Base-by-base conservation (phyloP, 2,329 filamentous ascomycete genomes). In the Lojkania enalia region DNA sequence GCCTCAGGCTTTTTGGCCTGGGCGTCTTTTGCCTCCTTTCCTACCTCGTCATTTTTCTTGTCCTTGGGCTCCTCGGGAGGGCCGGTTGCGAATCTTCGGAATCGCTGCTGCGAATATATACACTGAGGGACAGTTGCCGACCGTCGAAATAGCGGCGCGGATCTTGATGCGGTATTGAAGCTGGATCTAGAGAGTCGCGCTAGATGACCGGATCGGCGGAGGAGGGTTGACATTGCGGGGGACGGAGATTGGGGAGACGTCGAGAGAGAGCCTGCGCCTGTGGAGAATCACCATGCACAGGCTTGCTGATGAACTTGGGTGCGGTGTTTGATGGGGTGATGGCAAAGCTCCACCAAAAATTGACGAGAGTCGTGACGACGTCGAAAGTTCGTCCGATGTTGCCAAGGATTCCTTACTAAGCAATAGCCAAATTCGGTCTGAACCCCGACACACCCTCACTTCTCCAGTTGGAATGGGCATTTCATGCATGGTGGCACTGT, bases 191-290 rank as follows among this genome's bases (percentile, higher is more conserved):
- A 80, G 63, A 83, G 76, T 68, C 80, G 79, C 72, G 82, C 81
- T 66, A 87, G 73, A 69, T 82, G 80, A 74, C 82, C 81, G 68
- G 84, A 79, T 70, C 83, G 82, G 69, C 84, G 81, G 57, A 87
- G 73, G 62, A 85, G 75, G 61, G 81, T 81, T 68, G 83, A 83
- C 85, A 87, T 87, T 71, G 67, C 75, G 71, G 67, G 69, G 31
- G 44, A 35, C 44, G 35, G 38, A 48, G 44, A 38, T 44, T 38
- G 50, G 31, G 38, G 37, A 40, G 21, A 35, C 44, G 35, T 15
- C 9, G 45, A 39, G 42, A 36, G 38, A 37, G 31, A 13, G 12
- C 14, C 40, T 29, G 35, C 39, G 42, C 41, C 23, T 19, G 37
- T 40, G 15, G 30, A 42, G 33, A 23, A 32, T 35, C 42, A 52